Evolutionary conservation across 1,284 basidiomycete species (phyloP), one percentile per base, ranked within the genome.

Genomic region (Pseudozyma sp.): DNA sequence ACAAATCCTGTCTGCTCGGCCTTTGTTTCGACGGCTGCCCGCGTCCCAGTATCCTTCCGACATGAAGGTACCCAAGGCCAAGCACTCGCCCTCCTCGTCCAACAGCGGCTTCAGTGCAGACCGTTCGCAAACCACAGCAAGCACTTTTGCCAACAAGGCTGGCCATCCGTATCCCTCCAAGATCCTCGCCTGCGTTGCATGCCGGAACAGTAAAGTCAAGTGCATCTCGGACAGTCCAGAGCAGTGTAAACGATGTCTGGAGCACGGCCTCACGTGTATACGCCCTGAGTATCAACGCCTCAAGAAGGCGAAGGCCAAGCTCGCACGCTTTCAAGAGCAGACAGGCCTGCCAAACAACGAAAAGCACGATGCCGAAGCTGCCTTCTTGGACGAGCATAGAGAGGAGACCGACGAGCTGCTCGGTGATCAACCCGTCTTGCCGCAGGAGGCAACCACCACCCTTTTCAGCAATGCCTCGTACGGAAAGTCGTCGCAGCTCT

Each of bases 161-260:
- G 52, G 48, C n/a, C 49, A 52, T 8, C 54, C 65, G 3, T 61
- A 68, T 35, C 53, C 68, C 9, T 56, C 60, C 57, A 73, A 73
- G 65, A 59, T 63, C 35, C 58, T 73, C 5, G 70, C 70, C 16
- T 73, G 70, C 31, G 65, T 73, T 19, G 70, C 64, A 11, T 73
- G 70, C 19, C 65, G 70, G 17, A 68, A 73, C 34, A 73, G 66
- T 46, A 73, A 70, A 34, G 62, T 70, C 57, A 70, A 70, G 14
- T 73, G 70, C 55, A 59, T 64, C 43, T 68, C 70, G 10, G 61
- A 68, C 13, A 50, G 60, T 14, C 65, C 65, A 7, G 66, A 65
- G 14, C 56, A 56, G 24, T 73, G 70, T 58, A 67, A 73, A 33
- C 52, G 70, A 29, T 73, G 70, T 30, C 60, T 61, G n/a, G 61